Evolutionary conservation across 441 rosid species (phyloP).

Genomic region (Eugenia klotzschiana): DNA sequence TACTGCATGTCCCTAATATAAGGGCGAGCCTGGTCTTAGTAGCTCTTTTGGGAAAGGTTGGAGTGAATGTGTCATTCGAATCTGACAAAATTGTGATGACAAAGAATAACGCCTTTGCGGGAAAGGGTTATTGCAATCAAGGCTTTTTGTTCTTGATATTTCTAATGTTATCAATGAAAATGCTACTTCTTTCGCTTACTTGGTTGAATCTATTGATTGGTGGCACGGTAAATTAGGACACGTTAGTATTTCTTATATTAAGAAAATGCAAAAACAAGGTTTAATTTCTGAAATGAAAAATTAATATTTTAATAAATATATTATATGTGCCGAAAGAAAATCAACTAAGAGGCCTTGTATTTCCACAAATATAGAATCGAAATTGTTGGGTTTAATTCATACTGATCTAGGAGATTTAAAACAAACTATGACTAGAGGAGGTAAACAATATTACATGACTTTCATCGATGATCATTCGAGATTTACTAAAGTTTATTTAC

Average conservation of each 20-base stretch:
- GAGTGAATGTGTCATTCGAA: too few relatives aligned
- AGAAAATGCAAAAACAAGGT: not conserved
- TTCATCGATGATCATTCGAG: not conserved
- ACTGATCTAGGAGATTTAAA: not conserved
- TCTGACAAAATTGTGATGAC: too few relatives aligned
- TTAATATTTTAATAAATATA: not conserved
- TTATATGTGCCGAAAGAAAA: not conserved
- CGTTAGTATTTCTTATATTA: not conserved
- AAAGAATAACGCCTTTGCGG: too few relatives aligned
- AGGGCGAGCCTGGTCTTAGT: too few relatives aligned
- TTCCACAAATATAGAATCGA: not conserved
- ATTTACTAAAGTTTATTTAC: not conserved
- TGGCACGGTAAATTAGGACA: not conserved
- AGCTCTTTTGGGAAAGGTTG: too few relatives aligned
- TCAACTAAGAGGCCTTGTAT: not conserved
- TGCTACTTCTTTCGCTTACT: too few relatives aligned
- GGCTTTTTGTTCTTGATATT: too few relatives aligned
- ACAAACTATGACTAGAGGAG: not conserved
- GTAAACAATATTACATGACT: not conserved
- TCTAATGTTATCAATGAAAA: too few relatives aligned
- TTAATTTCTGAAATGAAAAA: not conserved
- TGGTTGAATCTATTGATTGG: not conserved
- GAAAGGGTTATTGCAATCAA: too few relatives aligned
- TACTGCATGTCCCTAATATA: too few relatives aligned
- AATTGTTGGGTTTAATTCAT: not conserved